phyloP scores from a whole-genome alignment of 1,139 yeast species.

The Petasospora fabianii region DNA sequence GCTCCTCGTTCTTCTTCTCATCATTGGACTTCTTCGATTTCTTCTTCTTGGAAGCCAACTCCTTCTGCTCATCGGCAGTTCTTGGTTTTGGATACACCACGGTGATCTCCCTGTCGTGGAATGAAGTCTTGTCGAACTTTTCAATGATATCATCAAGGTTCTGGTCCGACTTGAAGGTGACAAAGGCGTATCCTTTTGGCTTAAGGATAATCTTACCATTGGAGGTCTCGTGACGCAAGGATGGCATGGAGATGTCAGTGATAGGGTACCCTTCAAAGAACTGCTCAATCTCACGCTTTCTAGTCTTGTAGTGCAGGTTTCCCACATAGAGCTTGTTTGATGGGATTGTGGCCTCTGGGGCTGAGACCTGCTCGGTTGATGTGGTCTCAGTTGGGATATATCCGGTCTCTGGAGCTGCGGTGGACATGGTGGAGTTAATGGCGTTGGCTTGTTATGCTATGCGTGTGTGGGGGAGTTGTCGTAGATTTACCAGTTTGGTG shows the following conservation, averaged over 20 bases:
- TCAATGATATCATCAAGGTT: slow-evolving; percentile 22
- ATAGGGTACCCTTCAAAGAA: slow-evolving; percentile 24
- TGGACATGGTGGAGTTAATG: too few species aligned
- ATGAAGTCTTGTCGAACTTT: slow-evolving; percentile 24
- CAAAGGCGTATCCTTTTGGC: slow-evolving; percentile 25
- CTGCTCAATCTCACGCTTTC: slow-evolving; percentile 22
- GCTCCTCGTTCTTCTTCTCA: not conserved
- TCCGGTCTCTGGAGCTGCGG: not conserved
- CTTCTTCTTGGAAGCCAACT: not conserved
- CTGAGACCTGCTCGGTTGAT: slow-evolving; percentile 1
- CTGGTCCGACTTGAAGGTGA: slow-evolving; percentile 19
- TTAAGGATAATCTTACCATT: slow-evolving; percentile 13
- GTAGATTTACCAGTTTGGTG: too few species aligned
- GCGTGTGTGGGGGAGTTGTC: too few species aligned
- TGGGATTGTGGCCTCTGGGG: slow-evolving; percentile 4
- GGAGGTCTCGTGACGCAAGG: slow-evolving; percentile 1
- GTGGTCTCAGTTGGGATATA: not conserved
- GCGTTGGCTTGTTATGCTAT: too few species aligned
- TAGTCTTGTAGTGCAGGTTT: slow-evolving; percentile 23
- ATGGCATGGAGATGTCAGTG: slow-evolving; percentile 21
- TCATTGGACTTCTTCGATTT: too few species aligned
- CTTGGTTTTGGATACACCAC: slow-evolving; percentile 18
- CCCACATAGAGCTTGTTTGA: slow-evolving; percentile 25
- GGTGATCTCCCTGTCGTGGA: slow-evolving; percentile 26
- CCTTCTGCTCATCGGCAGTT: not conserved